Conservation (phyloP, 2,329 filamentous ascomycete genomes). For the Colletotrichum sublineola region DNA sequence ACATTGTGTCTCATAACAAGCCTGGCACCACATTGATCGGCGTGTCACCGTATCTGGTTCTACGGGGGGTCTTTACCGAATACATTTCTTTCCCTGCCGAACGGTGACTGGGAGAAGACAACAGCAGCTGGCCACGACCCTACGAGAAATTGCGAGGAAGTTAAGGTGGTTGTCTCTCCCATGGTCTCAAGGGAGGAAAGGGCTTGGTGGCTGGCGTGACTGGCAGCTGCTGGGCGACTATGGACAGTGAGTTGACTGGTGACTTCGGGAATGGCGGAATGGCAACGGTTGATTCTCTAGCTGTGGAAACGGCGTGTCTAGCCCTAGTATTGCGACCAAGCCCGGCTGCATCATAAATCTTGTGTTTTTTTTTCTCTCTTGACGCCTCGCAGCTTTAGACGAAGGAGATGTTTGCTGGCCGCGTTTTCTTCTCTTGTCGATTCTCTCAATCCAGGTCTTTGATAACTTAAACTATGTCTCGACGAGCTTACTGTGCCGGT, state of each 20-base stretch:
- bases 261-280: constrained; percentile 40
- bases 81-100: constrained; percentile 30
- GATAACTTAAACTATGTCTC: constrained; percentile 26
- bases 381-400: constrained; percentile 53
- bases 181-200: constrained; percentile 19
- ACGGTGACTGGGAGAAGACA: constrained; percentile 30
- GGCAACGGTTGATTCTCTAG: constrained; percentile 46
- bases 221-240: constrained; percentile 49
- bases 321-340: constrained; percentile 55
- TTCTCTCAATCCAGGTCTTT: constrained; percentile 43
- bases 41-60: constrained; percentile 42
- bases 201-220: constrained; percentile 29
- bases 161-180: constrained; percentile 20
- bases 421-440: constrained; percentile 42
- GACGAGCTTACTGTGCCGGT: background rate
- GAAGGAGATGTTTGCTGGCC: constrained; percentile 50
- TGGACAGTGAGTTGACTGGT: constrained; percentile 45
- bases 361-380: constrained; percentile 57
- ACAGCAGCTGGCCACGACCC: constrained; percentile 34
- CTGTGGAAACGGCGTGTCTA: constrained; percentile 41
- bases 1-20: constrained; percentile 52
- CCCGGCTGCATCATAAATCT: constrained; percentile 62
- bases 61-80: constrained; percentile 36
- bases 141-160: constrained; percentile 34
- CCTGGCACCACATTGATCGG: constrained; percentile 41